A percentile compares a stretch with the other conserved stretches of the same genome.
Evolutionary conservation across 768 basidiomycete species (phyloP).

Genomic region (Postia placenta): DNA sequence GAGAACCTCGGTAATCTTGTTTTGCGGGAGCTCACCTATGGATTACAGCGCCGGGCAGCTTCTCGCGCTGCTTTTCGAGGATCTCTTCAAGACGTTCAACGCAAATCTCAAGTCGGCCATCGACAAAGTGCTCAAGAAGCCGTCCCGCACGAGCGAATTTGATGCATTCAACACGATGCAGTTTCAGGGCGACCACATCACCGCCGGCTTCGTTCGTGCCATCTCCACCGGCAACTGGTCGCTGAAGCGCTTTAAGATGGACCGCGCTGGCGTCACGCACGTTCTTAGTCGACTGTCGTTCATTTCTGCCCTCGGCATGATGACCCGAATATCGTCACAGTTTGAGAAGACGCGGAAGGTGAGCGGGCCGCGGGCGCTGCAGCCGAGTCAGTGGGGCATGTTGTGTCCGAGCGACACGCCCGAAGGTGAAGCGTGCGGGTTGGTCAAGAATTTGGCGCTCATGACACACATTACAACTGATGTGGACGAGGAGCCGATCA

Average conservation of each 20-base stretch:
- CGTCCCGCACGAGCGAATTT: slow-evolving; percentile 88
- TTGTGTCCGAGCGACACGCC: slow-evolving; percentile 98
- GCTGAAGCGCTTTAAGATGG: slow-evolving; percentile 98
- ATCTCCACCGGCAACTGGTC: slow-evolving; percentile 99
- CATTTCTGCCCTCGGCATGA: slow-evolving; percentile 98
- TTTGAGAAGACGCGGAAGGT: slow-evolving; percentile 99
- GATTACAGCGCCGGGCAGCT: slow-evolving; percentile 83
- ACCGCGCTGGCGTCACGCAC: slow-evolving; percentile 96
- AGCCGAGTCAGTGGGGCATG: slow-evolving; percentile 99
- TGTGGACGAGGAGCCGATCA: slow-evolving; percentile 92
- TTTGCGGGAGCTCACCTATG: background rate
- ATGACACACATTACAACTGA: slow-evolving; percentile 99
- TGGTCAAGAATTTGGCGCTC: slow-evolving; percentile 96
- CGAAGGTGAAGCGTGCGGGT: slow-evolving; percentile 97
- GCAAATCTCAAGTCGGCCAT: slow-evolving; percentile 91
- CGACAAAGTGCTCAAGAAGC: slow-evolving; percentile 96
- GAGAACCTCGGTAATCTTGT: too few relatives aligned
- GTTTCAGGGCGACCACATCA: slow-evolving; percentile 95
- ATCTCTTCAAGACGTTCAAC: slow-evolving; percentile 98
- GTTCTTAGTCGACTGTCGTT: slow-evolving; percentile 93
- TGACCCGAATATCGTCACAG: slow-evolving; percentile 98
- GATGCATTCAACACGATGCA: slow-evolving; percentile 94
- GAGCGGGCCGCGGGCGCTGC: slow-evolving; percentile 92
- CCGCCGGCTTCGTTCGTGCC: slow-evolving; percentile 91
- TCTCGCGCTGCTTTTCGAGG: slow-evolving; percentile 92